These are phyloP conservation scores for Serendipita sp. DNA, from an alignment of 768 basidiomycete genomes.

Conservation along the genomic window DNA sequence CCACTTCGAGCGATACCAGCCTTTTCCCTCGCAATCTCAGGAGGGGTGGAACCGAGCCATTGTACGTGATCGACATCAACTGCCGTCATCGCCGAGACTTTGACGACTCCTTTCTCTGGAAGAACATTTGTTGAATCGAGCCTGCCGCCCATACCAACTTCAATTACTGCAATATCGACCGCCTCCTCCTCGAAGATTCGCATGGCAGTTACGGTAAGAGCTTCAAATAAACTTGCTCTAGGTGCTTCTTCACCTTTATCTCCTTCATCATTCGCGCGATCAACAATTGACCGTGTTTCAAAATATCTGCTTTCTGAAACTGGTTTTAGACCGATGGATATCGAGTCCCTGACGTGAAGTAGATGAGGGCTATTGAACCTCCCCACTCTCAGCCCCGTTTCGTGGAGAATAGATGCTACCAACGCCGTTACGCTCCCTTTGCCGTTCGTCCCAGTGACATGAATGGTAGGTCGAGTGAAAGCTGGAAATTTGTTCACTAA, in stretches of 20 bases:
- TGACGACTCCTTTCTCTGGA: constrained; percentile 43
- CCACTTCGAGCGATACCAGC: constrained; percentile 55
- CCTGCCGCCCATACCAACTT: constrained; percentile 90
- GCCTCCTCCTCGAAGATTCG: constrained; percentile 46
- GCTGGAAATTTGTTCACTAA: constrained; percentile 40
- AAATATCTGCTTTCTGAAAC: constrained; percentile 35
- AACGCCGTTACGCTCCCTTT: constrained; percentile 87
- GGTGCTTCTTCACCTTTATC: constrained; percentile 17
- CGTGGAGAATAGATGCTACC: constrained; percentile 54
- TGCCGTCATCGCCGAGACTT: constrained; percentile 60
- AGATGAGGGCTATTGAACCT: constrained; percentile 92
- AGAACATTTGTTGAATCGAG: constrained; percentile 89
- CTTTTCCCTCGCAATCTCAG: constrained; percentile 67
- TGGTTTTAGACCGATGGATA: constrained; percentile 44
- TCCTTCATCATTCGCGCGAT: constrained; percentile 28
- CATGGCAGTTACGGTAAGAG: constrained; percentile 70
- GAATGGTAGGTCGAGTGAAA: constrained; percentile 66
- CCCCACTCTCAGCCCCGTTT: constrained; percentile 45
- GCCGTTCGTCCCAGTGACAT: constrained; percentile 92
- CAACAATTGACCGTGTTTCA: constrained; percentile 30
- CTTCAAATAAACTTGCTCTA: constrained; percentile 64
- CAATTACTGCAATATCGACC: constrained; percentile 74
- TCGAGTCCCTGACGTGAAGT: constrained; percentile 56
- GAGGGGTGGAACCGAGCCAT: constrained; percentile 65
- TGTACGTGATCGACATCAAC: constrained; percentile 90